phyloP scores from a whole-genome alignment of 768 basidiomycete genomes.

The Gautieria morchelliformis region DNA sequence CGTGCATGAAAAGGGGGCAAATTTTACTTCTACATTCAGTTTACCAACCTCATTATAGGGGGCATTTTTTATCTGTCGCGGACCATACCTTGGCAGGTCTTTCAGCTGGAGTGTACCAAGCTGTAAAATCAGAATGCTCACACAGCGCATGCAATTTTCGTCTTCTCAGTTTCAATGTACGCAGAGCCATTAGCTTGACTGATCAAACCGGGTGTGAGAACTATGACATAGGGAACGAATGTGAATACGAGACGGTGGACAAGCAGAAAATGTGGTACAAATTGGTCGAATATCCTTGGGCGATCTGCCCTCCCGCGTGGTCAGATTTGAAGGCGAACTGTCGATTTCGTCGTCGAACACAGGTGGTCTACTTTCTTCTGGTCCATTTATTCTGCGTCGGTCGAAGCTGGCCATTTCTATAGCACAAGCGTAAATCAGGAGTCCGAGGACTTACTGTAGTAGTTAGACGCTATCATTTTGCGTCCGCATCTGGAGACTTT shows the following conservation, averaged over 20 bases:
- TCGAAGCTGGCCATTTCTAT: conserved; percentile 40
- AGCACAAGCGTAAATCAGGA: no score
- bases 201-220: conserved; percentile 82
- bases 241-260: not conserved
- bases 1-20: conserved; percentile 83
- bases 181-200: conserved; percentile 94
- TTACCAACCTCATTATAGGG: conserved; percentile 81
- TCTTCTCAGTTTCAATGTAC: conserved; percentile 86
- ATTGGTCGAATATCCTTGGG: conserved; percentile 72
- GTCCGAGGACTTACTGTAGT: not conserved
- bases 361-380: conserved; percentile 71
- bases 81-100: conserved; percentile 52
- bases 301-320: conserved; percentile 40
- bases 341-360: conserved; percentile 38
- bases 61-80: conserved; percentile 71
- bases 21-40: conserved; percentile 94
- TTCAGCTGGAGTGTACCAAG: not conserved
- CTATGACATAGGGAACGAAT: conserved; percentile 32
- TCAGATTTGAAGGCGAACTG: conserved; percentile 17
- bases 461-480: not conserved
- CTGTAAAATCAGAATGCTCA: conserved; percentile 30
- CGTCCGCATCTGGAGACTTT: not conserved
- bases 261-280: conserved; percentile 39
- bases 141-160: conserved; percentile 96
- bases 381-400: conserved; percentile 83